Evolutionary conservation across 306 rosid genomes (phyloP), one percentile per base, ranked within the genome.

Genomic region (Cicer judaicum): DNA sequence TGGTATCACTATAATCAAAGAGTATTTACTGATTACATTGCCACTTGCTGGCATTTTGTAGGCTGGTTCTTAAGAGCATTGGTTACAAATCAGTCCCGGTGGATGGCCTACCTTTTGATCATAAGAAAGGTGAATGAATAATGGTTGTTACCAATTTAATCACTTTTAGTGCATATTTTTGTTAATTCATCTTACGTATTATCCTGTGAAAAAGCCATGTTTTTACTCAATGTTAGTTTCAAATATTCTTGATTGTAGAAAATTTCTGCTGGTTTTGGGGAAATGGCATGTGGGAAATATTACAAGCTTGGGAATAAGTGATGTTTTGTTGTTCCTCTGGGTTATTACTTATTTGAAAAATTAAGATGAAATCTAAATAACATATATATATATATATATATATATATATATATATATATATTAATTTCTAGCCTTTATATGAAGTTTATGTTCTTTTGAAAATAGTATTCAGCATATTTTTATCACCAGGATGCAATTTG

Each of bases 61-160:
- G 98, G 90, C 74, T 94, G 86, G 95, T 81, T 65, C 84, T 90
- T 24, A 91, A 91, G 93, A 91, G 98, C 87, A 91, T 94, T 81
- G 99, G 97, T 55, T 94, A 92, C 85, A 94, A 88, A 86, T 90
- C 99, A 63, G 64, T 87, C 80, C 95, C 93, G 5, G 91, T 89
- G 47, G 89, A 88, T 70, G 99, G 93, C 78, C 81, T 94, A 41
- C 94, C 95, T 73, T 94, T 94, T 64, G 92, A 92, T 84, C 82
- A 87, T 70, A 81, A 74, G 80, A 92, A 86, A 90, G 99, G 97
- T 92, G 73, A 70, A 78, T 13, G 72, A 56, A 46, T 50, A 36
- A 29, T 19, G 19, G n/a, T 54, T 59, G 24, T 14, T 74, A 64
- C 38, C 24, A 53, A 47, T 75, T 56, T 59, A 72, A 42, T 59